A percentile compares a stretch with the other conserved stretches of the same genome.
Evolutionary conservation across 345 rosid genomes (phyloP).

Genomic region (Rhodomyrtus tomentosa): DNA sequence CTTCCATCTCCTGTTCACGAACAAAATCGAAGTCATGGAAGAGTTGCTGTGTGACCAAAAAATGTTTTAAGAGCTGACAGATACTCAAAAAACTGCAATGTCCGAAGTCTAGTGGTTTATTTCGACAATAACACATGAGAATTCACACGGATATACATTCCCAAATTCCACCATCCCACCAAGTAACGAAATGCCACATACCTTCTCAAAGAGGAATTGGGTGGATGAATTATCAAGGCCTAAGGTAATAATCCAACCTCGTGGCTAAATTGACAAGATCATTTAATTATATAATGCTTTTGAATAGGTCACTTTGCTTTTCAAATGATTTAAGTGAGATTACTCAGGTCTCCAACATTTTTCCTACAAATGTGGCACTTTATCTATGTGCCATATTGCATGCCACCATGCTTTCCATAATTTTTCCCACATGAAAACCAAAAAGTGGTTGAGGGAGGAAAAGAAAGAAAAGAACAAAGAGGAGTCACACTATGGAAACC

Average conservation of each 20-base stretch:
- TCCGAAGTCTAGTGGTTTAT: not conserved
- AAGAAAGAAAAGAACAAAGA: not conserved
- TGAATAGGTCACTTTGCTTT: not conserved
- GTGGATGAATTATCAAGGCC: not conserved
- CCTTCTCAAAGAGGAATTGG: not conserved
- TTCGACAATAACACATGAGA: not conserved
- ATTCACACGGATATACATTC: not conserved
- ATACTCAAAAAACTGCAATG: not conserved
- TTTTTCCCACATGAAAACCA: not conserved
- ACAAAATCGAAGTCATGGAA: not conserved
- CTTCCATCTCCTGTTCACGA: not conserved
- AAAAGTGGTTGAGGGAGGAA: not conserved
- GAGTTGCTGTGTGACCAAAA: not conserved
- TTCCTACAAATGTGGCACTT: not conserved
- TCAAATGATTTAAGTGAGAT: not conserved
- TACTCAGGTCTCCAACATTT: not conserved
- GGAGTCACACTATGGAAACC: not conserved
- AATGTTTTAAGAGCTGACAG: not conserved
- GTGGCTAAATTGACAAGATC: not conserved
- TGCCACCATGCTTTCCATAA: not conserved
- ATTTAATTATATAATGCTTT: not conserved
- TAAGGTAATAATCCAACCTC: not conserved
- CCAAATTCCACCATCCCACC: not conserved
- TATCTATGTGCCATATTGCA: not conserved
- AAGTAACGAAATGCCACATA: not conserved